Evolutionary conservation across 2,329 filamentous ascomycete genomes (phyloP), one percentile per base, ranked within the genome.

Genomic region (Aspergillus sp.): DNA sequence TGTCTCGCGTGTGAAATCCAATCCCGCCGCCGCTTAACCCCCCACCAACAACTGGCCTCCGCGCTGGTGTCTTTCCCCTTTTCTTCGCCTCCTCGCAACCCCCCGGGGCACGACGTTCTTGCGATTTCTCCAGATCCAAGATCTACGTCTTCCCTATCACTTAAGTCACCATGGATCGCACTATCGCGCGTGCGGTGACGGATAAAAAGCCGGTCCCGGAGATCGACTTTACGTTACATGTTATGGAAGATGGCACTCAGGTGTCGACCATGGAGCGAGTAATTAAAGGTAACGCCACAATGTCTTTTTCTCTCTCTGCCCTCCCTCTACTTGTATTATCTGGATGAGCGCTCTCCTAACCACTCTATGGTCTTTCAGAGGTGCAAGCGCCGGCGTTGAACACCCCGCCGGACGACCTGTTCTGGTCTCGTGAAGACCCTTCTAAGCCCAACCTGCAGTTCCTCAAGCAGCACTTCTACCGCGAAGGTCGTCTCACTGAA

Each of bases 151-250:
- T 61, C 58, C 54, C 57, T 63, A 2, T 39, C 38, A 17, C 39
- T 36, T 21, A 8, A 47, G 17, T 17, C 68, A 77, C 66, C 38
- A 80, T 81, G 79, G 77, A 78, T 65, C 70, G 67, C 49, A 69
- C 71, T 66, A 65, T 97, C 74, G 92, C 96, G 73, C 91, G 91
- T 77, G 95, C 95, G 62, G 92, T 99, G 73, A 88, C 89, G 77
- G 88, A 97, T 72, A 98, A 98, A 89, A 94, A 90, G 83, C 93
- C 94, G 57, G 85, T 96, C 54, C 95, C 95, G 60, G 94, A 98
- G 84, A 98, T 99, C 73, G 95, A 99, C 82, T 99, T 99, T 78
- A 96, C 92, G 59, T 88, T 99, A 73, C 95, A 99, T 79, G 95
- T 90, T 64, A 97, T 98, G 94, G 95, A 99, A 78, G 95, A 99